Evolutionary conservation across 1,284 basidiomycete species (phyloP).

Genomic region (Heterobasidion irregulare): DNA sequence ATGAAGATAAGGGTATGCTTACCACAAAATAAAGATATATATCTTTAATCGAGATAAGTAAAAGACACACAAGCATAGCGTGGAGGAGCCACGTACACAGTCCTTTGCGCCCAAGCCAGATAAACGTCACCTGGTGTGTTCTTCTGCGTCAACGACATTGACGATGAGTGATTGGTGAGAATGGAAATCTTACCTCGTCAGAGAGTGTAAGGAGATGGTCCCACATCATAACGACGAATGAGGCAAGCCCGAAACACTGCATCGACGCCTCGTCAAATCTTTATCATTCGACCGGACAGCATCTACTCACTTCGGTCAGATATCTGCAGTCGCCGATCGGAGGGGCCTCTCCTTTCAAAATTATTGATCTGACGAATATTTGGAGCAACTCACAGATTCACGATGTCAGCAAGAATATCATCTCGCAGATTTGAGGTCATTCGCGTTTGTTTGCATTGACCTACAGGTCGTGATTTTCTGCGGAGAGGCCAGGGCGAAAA

Average conservation of each 20-base stretch:
- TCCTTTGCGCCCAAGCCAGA: conserved; percentile 41
- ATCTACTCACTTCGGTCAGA: too few species aligned
- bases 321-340: too few species aligned
- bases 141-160: background rate
- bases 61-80: background rate
- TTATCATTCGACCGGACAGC: too few species aligned
- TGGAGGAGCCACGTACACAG: conserved; percentile 22
- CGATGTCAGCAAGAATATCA: too few species aligned
- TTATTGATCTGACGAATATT: too few species aligned
- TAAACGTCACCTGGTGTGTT: conserved; percentile 29
- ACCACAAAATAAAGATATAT: conserved; percentile 40
- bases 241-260: conserved; percentile 14
- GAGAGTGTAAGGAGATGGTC: conserved; percentile 41
- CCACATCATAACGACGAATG: conserved; percentile 37
- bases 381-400: too few species aligned
- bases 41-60: conserved; percentile 19
- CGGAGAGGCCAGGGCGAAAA: too few species aligned
- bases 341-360: too few species aligned
- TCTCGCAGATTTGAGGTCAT: too few species aligned
- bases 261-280: too few species aligned
- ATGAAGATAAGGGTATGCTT: conserved; percentile 9
- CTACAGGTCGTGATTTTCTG: too few species aligned
- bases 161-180: background rate
- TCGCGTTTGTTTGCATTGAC: too few species aligned
- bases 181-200: conserved; percentile 28